Conservation (phyloP, 305 asterid species). For the Rubia balearica region DNA sequence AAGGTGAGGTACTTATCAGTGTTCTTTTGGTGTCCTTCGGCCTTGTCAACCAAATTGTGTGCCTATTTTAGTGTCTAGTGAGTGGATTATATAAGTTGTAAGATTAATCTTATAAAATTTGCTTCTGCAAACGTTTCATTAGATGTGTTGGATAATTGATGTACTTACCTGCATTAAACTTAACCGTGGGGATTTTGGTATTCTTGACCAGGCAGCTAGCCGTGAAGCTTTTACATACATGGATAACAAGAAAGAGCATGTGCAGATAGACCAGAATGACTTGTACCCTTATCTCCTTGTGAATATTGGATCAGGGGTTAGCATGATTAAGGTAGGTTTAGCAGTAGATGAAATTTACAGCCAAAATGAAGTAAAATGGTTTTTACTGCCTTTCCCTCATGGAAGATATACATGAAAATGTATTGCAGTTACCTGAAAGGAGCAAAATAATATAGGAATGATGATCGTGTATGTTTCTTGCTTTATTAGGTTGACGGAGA, state of each 20-base stretch:
- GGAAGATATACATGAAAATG: background rate
- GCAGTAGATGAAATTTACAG: background rate
- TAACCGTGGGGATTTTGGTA: background rate
- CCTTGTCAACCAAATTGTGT: background rate
- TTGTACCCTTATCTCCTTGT: constrained; percentile 94
- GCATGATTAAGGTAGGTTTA: constrained; percentile 92
- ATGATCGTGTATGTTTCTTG: constrained; percentile 13
- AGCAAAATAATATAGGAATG: background rate
- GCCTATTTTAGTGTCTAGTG: background rate
- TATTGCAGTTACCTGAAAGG: background rate
- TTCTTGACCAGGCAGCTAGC: constrained; percentile 58
- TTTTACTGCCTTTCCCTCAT: background rate
- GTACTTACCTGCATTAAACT: background rate
- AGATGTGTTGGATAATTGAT: background rate
- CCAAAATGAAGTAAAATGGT: background rate
- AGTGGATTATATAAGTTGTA: background rate
- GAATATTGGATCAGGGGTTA: constrained; percentile 91
- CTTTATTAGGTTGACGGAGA: constrained; percentile 76
- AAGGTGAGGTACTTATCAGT: constrained; percentile 47
- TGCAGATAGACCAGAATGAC: constrained; percentile 75
- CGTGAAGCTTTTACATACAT: constrained; percentile 83
- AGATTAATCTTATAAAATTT: background rate
- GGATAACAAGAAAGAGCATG: constrained; percentile 57
- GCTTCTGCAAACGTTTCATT: background rate
- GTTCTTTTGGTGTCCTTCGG: background rate